Conservation (phyloP, 805 yeast species). For the Zygosaccharomyces bisporus region DNA sequence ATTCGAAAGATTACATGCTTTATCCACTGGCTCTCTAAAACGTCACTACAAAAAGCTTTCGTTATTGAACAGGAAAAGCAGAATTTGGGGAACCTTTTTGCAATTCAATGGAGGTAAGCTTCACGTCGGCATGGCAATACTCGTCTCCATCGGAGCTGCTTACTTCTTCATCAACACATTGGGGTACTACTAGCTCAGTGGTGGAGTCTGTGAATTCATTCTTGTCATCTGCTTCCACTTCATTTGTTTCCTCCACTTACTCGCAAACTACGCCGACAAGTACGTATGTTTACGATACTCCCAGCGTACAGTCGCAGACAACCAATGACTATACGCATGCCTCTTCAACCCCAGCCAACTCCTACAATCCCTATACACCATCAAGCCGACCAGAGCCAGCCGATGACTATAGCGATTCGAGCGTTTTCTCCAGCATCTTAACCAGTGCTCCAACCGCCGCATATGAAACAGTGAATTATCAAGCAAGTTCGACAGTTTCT, state of each 20-base stretch:
- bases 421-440: not conserved
- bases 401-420: not conserved
- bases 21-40: not conserved
- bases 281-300: not conserved
- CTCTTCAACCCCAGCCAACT: not conserved
- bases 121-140: not conserved
- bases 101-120: slow-evolving; percentile 6
- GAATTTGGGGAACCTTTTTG: not conserved
- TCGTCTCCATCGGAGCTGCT: slow-evolving; percentile 6
- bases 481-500: not conserved
- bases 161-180: not conserved
- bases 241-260: not conserved
- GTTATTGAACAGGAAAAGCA: not conserved
- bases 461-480: not conserved
- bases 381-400: not conserved
- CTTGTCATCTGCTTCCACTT: not conserved
- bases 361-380: too few relatives aligned
- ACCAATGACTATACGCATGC: not conserved
- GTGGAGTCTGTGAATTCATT: not conserved
- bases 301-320: not conserved
- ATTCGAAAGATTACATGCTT: not conserved
- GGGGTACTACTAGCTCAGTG: not conserved
- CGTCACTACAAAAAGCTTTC: not conserved
- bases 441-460: not conserved
- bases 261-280: not conserved